Conservation (phyloP, 2,329 filamentous ascomycete species). For the Fusarium fracticaudum region DNA sequence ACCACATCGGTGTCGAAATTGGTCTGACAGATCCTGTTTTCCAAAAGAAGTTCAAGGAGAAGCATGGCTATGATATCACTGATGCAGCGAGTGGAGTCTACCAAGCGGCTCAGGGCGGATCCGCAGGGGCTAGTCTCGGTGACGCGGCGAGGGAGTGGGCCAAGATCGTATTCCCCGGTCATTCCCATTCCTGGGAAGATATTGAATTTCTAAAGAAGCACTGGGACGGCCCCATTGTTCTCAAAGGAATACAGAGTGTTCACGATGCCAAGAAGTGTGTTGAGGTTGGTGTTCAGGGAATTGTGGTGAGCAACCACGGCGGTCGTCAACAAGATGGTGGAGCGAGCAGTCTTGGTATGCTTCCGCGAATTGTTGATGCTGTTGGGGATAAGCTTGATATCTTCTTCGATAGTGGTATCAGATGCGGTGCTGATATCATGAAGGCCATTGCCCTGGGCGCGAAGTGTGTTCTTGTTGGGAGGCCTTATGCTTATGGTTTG, state of each 20-base stretch:
- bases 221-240: constrained; percentile 22
- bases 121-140: constrained; percentile 12
- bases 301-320: constrained; percentile 26
- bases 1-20: constrained; percentile 28
- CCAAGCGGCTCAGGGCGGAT: constrained; percentile 19
- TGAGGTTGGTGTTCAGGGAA: constrained; percentile 21
- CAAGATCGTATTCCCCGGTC: constrained; percentile 27
- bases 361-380: constrained; percentile 8
- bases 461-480: constrained; percentile 9
- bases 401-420: constrained; percentile 9
- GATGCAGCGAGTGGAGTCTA: constrained; percentile 15
- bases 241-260: constrained; percentile 25
- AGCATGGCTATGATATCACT: constrained; percentile 20
- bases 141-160: constrained; percentile 24
- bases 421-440: constrained; percentile 19
- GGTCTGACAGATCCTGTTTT: constrained; percentile 28
- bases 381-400: constrained; percentile 4
- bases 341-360: constrained; percentile 25
- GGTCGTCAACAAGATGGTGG: constrained; percentile 27
- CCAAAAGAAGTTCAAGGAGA: constrained; percentile 15
- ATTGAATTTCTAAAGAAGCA: constrained; percentile 22
- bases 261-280: constrained; percentile 19
- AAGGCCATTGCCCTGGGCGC: constrained; percentile 6
- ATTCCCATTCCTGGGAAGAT: constrained; percentile 26
- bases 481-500: constrained; percentile 6